Evolutionary conservation across 805 yeast species (phyloP).

Genomic region (Saccharomycopsis malanga): DNA sequence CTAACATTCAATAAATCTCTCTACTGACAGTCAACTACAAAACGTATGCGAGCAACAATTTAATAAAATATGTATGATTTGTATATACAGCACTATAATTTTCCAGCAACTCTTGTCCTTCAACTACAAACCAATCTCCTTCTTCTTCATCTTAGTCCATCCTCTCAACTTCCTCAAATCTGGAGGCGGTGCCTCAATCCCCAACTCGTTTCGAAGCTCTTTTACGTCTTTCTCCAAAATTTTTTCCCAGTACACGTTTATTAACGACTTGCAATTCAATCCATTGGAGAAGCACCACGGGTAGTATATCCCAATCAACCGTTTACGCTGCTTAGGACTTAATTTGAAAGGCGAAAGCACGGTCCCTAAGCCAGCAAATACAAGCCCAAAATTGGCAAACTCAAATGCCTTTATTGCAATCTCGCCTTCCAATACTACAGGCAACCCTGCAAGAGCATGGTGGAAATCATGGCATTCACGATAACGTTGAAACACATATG

Average conservation of each 20-base stretch:
- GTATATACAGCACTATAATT: too few species aligned
- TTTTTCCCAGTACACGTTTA: constrained; percentile 91
- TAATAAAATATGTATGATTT: too few species aligned
- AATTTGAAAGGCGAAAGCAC: constrained; percentile 81
- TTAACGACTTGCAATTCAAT: constrained; percentile 61
- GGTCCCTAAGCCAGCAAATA: constrained; percentile 93
- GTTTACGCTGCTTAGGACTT: constrained; percentile 50
- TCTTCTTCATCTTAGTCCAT: constrained; percentile 24
- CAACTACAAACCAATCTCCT: too few species aligned
- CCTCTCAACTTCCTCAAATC: constrained; percentile 64
- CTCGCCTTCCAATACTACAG: constrained; percentile 93
- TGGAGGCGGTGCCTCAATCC: constrained; percentile 64
- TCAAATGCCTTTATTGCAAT: constrained; percentile 89
- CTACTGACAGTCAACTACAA: too few species aligned
- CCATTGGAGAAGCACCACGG: constrained; percentile 87
- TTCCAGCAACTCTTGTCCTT: too few species aligned
- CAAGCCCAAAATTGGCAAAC: constrained; percentile 84
- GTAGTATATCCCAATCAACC: constrained; percentile 63
- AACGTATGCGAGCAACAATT: too few species aligned
- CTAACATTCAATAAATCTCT: too few species aligned
- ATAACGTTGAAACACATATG: constrained; percentile 88
- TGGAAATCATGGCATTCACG: constrained; percentile 97
- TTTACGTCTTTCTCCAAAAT: constrained; percentile 63
- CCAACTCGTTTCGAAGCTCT: constrained; percentile 63
- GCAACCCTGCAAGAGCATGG: constrained; percentile 85